Evolutionary conservation across 257 asterid genomes (phyloP).

Genomic region (Mentha longifolia): DNA sequence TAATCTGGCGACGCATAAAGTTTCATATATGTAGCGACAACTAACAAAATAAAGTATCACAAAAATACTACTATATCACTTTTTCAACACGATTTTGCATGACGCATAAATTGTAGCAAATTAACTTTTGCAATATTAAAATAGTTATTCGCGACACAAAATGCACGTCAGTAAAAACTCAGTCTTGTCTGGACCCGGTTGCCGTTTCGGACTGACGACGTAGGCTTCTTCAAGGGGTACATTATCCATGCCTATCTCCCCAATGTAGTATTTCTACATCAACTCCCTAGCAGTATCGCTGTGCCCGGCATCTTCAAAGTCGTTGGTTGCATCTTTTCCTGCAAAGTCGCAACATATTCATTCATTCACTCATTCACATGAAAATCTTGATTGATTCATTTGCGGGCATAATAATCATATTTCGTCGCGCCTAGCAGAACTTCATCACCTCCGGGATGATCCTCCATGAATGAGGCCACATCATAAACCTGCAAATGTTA

Average conservation of each 20-base stretch:
- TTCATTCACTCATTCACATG: not conserved
- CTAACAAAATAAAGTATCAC: no score
- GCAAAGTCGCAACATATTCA: conserved; percentile 10
- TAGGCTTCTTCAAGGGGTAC: conserved; percentile 59
- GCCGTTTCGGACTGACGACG: conserved; percentile 49
- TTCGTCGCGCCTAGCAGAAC: conserved; percentile 67
- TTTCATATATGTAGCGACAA: no score
- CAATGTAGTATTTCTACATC: conserved; percentile 55
- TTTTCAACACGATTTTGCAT: no score
- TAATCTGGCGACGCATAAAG: no score
- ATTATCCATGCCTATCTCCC: conserved; percentile 56
- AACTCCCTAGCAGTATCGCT: conserved; percentile 57
- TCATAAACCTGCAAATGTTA: conserved; percentile 45
- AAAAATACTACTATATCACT: no score
- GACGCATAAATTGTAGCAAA: no score
- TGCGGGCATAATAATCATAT: conserved; percentile 8
- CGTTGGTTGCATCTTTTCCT: conserved; percentile 88
- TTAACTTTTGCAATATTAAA: no score
- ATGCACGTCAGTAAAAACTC: no score
- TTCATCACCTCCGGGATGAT: conserved; percentile 95
- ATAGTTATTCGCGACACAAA: no score
- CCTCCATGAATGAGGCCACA: conserved; percentile 87
- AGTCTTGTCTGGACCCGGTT: conserved; percentile 60
- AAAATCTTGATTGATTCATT: not conserved
- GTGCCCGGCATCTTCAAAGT: conserved; percentile 69